Evolutionary conservation across 2,329 filamentous ascomycete genomes (phyloP), one percentile per base, ranked within the genome.

Genomic region (Zymoseptoria tritici): DNA sequence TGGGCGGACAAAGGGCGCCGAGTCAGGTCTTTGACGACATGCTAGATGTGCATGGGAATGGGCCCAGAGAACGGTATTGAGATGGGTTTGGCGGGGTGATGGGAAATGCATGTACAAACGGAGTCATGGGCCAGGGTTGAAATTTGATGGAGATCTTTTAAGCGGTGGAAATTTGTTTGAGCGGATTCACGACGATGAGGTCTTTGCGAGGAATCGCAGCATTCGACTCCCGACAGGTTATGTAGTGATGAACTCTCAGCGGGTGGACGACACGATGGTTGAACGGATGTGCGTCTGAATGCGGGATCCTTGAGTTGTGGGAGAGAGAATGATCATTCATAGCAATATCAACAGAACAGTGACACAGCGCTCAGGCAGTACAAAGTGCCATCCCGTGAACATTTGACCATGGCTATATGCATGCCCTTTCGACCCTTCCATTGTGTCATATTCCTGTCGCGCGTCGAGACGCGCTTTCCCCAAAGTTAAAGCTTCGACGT

Each of bases 1-100:
- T 87, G 11, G 75, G 85, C 13, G 87, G 85, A 57, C 85, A 85
- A 59, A 81, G 92, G 59, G 88, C 91, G 16, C 93, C 93, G 0
- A 96, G 90, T 73, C 90, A 91, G 19, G 96, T 91, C 72, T 79
- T 97, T 49, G 92, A 97, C 61, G 91, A 97, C 73, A 76, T 97
- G 55, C 87, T 97, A 62, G 90, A 91, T 70, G 89, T 89, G 64
- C 87, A 91, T 69, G 77, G 76, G 21, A 72, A 70, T 55, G 68
- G 68, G 22, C 67, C 67, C 9, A 59, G 64, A 56, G 65, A 69
- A 57, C 36, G 36, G 13, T 46, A n/a, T n/a, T 46, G 36, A 46
- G 36, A 8, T n/a, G 36, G 36, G 11, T 4, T n/a, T 2, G 36
- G 5, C 2, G 13, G 13, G 36, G n/a, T 46, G 5, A 16, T 16